Evolutionary conservation across 1,284 basidiomycete genomes (phyloP), one percentile per base, ranked within the genome.

Genomic region (Ceratobasidium sp.): DNA sequence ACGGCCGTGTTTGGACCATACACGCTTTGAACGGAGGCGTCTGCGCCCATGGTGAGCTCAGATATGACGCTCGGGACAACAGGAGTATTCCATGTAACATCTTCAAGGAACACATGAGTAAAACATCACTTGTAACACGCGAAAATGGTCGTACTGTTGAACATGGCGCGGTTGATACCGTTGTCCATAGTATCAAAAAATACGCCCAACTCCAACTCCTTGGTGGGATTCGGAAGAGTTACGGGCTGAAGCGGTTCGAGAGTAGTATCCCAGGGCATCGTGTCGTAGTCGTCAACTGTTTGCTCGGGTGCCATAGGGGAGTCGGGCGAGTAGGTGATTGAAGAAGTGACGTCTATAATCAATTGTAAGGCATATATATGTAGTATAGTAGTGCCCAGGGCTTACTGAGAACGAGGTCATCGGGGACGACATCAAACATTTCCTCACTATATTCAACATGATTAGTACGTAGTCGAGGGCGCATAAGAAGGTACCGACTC

Each of bases 381-480:
- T 12, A 44, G 59, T 69, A 28, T 71, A 57, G 5, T 0, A 13
- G 42, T 28, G 20, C 17, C 46, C 17, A 70, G 3, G 5, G 86
- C 91, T 65, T 80, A 94, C 94, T 97, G 3, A 93, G 89, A 79
- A 92, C 88, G 40, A 98, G 88, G 6, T 86, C 85, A 50, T 88
- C 85, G 0, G 96, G 95, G 20, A 96, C 66, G 0, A 82, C 86
- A 84, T 97, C 96, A 84, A 97, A 97, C 95, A 96, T 96, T 80
- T 85, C 86, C 0, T 87, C 89, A 83, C 61, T 78, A 17, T 33
- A 57, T 23, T 54, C 64, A 42, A 65, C 59, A 57, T 64, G 17
- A 38, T 67, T 73, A 48, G 70, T 61, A 46, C 44, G n/a, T 12
- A 9, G 17, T 66, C 13, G 13, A 15, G 28, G 66, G n/a, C 13